These are phyloP conservation scores for Fusarium praegraminearum DNA, from an alignment of 2,329 filamentous ascomycete genomes.

Conservation along the genomic window DNA sequence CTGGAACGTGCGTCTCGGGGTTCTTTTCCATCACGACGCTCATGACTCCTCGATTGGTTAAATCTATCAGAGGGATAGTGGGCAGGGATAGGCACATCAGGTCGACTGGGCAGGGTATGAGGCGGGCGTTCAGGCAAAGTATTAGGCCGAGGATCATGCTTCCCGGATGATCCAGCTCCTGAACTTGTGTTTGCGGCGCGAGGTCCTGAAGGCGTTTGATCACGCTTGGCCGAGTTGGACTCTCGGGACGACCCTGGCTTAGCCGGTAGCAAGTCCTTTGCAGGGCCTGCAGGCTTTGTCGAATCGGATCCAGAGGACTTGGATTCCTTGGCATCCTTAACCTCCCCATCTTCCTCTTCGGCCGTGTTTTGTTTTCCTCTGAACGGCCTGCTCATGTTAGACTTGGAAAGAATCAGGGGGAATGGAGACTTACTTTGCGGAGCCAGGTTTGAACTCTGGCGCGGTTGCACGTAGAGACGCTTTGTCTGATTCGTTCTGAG, in stretches of 20 bases:
- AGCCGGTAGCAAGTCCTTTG: slow-evolving; percentile 53
- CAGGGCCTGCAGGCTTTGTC: slow-evolving; percentile 21
- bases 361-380: slow-evolving; percentile 45
- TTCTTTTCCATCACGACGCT: slow-evolving; percentile 56
- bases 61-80: slow-evolving; percentile 62
- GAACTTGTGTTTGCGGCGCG: slow-evolving; percentile 47
- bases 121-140: slow-evolving; percentile 54
- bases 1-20: slow-evolving; percentile 52
- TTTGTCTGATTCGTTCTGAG: slow-evolving; percentile 50
- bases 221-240: slow-evolving; percentile 44
- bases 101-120: slow-evolving; percentile 66
- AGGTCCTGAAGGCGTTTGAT: slow-evolving; percentile 39
- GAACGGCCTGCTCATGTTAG: slow-evolving; percentile 30
- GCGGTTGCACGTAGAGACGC: slow-evolving; percentile 68
- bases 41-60: slow-evolving; percentile 55
- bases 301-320: slow-evolving; percentile 37
- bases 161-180: slow-evolving; percentile 28
- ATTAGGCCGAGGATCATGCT: slow-evolving; percentile 50
- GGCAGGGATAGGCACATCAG: slow-evolving; percentile 67
- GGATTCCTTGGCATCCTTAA: slow-evolving; percentile 67
- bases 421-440: slow-evolving; percentile 52
- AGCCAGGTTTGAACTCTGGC: slow-evolving; percentile 71
- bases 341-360: slow-evolving; percentile 79
- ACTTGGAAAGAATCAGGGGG: neutral
- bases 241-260: slow-evolving; percentile 50